Evolutionary conservation across 192 early-diverging fungal species (phyloP), one percentile per base, ranked within the genome.

Genomic region (Pilaira anomala): DNA sequence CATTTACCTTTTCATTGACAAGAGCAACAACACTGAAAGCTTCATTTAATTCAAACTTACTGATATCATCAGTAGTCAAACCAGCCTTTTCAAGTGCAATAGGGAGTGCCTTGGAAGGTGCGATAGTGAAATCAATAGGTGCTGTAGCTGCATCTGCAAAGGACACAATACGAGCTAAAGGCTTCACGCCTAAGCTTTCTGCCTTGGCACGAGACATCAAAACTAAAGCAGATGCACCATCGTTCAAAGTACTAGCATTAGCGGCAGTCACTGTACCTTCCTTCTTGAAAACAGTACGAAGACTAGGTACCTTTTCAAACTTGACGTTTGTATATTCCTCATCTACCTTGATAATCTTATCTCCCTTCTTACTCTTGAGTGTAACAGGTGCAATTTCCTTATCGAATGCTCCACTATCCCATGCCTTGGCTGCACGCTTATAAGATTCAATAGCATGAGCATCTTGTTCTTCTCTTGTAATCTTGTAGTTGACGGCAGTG

Each of bases 31-130:
- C 95, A 65, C 88, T 88, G 73, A 98, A 98, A 0, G 96, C 96
- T 78, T 98, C 96, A 77, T 98, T 98, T 76, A 98, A 87, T 76
- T 98, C 96, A 68, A 91, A 98, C 48, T 95, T 76, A 55, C 84
- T 84, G 75, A 98, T 91, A 75, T 97, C 94, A 66, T 92, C 86
- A 51, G 89, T 68, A 39, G 79, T 74, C 29, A 95, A 66, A 30
- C 88, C 88, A 29, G 96, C 96, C 70, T 87, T 85, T 75, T 94
- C 78, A 29, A 98, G 85, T 11, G 95, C 95, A 65, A 92, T 89
- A 22, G 96, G 96, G 57, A 97, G 84, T 16, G 96, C 93, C 60
- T 94, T 75, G 28, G 91, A 83, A 21, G 96, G 96, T 3, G 96
- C 96, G 72, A 96, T 93, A 36, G 95, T 89, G 81, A 98, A 98